These are phyloP conservation scores for Drosera spatulata DNA, from an alignment of 179 eudicot species.

Conservation along the genomic window DNA sequence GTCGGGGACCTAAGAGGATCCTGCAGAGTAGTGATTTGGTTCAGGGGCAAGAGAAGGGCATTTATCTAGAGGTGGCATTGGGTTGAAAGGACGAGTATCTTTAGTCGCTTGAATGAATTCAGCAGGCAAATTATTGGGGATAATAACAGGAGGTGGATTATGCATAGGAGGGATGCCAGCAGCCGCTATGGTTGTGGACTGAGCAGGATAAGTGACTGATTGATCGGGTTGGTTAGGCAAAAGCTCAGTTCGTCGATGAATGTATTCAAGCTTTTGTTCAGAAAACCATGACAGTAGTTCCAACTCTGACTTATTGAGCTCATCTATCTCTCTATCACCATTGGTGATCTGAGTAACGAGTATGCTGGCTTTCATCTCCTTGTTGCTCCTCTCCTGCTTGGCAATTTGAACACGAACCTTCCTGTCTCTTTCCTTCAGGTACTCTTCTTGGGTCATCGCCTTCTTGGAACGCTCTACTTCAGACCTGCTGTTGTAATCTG, in stretches of 20 bases:
- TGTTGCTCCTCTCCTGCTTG: constrained; percentile 9
- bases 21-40: no score
- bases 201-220: background rate
- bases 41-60: no score
- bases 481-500: constrained; percentile 3
- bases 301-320: constrained; percentile 1
- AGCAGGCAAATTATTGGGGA: no score
- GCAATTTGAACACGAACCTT: constrained; percentile 2
- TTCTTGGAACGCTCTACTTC: background rate
- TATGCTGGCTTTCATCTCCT: constrained; percentile 10
- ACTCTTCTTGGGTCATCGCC: constrained; percentile 11
- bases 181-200: no score
- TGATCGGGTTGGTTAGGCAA: constrained; percentile 5
- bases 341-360: constrained; percentile 9
- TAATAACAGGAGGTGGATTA: no score
- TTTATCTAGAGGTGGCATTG: no score
- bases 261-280: constrained; percentile 5
- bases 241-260: constrained; percentile 2
- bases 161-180: no score
- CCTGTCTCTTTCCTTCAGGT: constrained; percentile 1
- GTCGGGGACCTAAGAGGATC: no score
- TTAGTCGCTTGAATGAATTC: no score
- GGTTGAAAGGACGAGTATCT: no score
- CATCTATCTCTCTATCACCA: constrained; percentile 4
- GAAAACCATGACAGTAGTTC: constrained; percentile 10